phyloP scores from a whole-genome alignment of 108 stramenopile species.

The Nitzschia palea region DNA sequence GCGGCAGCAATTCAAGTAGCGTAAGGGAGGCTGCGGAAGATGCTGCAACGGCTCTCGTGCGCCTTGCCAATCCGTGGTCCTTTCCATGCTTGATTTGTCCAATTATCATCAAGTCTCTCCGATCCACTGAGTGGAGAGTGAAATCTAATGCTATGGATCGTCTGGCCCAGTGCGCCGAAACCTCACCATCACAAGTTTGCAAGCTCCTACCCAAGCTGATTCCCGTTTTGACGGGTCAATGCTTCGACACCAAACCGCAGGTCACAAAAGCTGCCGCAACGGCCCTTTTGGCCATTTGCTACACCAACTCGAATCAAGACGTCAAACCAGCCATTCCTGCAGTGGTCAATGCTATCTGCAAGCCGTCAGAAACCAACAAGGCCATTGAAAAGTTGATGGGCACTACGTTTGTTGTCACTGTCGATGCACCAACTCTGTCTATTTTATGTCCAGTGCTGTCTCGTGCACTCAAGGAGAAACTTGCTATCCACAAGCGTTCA shows the following conservation, averaged over 20 bases:
- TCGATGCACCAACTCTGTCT: constrained; percentile 93
- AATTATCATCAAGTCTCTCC: constrained; percentile 68
- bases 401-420: constrained; percentile 93
- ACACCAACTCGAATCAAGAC: constrained; percentile 86
- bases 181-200: constrained; percentile 59
- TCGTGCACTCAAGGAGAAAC: constrained; percentile 91
- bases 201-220: constrained; percentile 83
- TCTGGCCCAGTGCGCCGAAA: constrained; percentile 64
- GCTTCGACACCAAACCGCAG: constrained; percentile 94
- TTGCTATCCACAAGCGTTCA: constrained; percentile 89
- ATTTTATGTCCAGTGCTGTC: constrained; percentile 95
- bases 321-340: constrained; percentile 84
- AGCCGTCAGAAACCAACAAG: constrained; percentile 87
- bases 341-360: constrained; percentile 89
- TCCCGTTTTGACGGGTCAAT: constrained; percentile 78
- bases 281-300: constrained; percentile 74
- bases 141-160: constrained; percentile 75
- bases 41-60: constrained; percentile 58
- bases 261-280: constrained; percentile 86
- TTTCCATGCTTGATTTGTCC: constrained; percentile 69
- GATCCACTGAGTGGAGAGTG: constrained; percentile 84
- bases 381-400: constrained; percentile 91
- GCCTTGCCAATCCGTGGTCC: constrained; percentile 66
- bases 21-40: constrained; percentile 86
- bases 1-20: constrained; percentile 59